These are phyloP conservation scores for Breynia disticha DNA, from an alignment of 441 rosid species.

Conservation along the genomic window DNA sequence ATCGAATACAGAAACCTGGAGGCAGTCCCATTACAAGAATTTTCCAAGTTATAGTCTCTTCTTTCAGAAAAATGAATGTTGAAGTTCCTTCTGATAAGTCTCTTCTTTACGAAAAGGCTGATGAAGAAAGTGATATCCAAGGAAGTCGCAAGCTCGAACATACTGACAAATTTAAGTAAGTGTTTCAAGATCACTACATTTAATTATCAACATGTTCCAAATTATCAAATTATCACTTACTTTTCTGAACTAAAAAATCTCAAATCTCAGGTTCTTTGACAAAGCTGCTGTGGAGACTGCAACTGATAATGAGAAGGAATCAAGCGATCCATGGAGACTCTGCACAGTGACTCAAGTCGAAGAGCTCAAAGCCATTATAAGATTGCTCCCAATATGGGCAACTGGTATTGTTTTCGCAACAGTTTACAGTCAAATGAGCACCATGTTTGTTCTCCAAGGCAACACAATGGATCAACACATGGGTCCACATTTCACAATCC, in stretches of 20 bases:
- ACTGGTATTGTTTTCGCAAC: slow-evolving; percentile 65
- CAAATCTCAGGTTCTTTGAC: slow-evolving; percentile 82
- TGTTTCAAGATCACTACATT: background rate
- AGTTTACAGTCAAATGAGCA: slow-evolving; percentile 72
- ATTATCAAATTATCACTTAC: background rate
- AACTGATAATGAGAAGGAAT: slow-evolving; percentile 35
- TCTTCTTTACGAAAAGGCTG: slow-evolving; percentile 53
- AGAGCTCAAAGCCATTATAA: slow-evolving; percentile 61
- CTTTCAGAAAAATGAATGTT: slow-evolving; percentile 51
- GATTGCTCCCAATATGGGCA: slow-evolving; percentile 74
- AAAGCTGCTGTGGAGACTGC: slow-evolving; percentile 68
- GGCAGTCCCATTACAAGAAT: slow-evolving; percentile 85
- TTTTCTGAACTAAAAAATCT: no score
- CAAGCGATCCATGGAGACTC: slow-evolving; percentile 50
- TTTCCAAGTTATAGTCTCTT: slow-evolving; percentile 62
- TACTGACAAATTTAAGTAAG: slow-evolving; percentile 53
- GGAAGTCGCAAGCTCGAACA: slow-evolving; percentile 88
- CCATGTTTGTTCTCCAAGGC: slow-evolving; percentile 68
- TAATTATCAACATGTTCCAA: background rate
- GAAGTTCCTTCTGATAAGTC: slow-evolving; percentile 56
- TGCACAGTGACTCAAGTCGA: slow-evolving; percentile 83
- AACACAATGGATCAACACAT: slow-evolving; percentile 59
- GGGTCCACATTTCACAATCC: slow-evolving; percentile 50
- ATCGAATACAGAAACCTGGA: slow-evolving; percentile 71
- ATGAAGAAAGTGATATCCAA: slow-evolving; percentile 50